Base-by-base conservation (phyloP, 768 basidiomycete species). In the Phylloporus sp. region DNA sequence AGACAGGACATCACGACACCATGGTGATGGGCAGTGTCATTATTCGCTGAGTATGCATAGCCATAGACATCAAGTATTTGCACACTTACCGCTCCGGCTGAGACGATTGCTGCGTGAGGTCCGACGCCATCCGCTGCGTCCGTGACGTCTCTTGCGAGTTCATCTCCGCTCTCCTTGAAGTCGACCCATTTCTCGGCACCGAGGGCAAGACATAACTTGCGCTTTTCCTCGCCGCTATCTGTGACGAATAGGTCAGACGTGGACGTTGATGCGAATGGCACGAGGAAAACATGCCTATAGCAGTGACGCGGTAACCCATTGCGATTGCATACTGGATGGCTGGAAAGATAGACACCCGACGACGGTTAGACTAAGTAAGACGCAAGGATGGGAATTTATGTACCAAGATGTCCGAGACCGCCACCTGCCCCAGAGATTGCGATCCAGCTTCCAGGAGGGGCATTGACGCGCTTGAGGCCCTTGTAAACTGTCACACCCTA, bases 171-270 rank as follows among this genome's bases (percentile, higher is more conserved):
- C 51, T 70, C 63, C 54, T 68, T 72, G 67, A 79, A 81, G 63
- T 80, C 80, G 53, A 81, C 47, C 63, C 63, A 67, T 54, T 65
- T 76, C 53, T 76, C 73, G 1, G 72, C 71, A 2, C 77, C 76
- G 47, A 77, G 70, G 16, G 59, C 22, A 46, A 65, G 54, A 56
- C 70, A 71, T 24, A 76, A 54, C 16, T 67, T 53, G 26, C 65
- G 60, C 61, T 78, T 79, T 26, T 67, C 72, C 11, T 61, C 72
- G 20, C 78, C 76, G 5, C 65, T 73, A 52, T 81, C 80, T 69
- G 8, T 23, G 11, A 13, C 18, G 18, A 45, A 18, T 20, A 12
- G 11, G 9, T 27, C 7, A n/a, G 26, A 18, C 23, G n/a, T n/a
- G n/a, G n/a, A 18, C 23, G 22, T 4, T 26, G 11, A 15, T 18